Percentiles rank a stretch among this genome's conserved stretches.
These are phyloP conservation scores for Globisporangium middletonii DNA, from an alignment of 352 stramenopile genomes.

Conservation along the genomic window DNA sequence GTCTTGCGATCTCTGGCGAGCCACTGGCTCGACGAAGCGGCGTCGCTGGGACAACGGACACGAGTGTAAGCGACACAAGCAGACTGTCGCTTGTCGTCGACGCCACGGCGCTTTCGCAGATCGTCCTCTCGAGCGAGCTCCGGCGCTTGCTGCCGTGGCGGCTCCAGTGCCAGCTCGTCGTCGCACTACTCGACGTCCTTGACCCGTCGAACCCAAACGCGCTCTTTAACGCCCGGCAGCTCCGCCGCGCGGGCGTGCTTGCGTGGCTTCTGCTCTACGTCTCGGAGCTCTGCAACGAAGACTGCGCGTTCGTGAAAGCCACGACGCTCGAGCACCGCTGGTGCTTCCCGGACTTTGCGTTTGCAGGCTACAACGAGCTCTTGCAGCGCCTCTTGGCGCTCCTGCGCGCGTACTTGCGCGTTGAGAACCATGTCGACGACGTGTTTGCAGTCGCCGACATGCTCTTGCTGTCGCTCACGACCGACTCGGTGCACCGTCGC, in stretches of 20 bases:
- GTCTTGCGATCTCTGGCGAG: constrained; percentile 41
- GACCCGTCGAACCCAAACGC: constrained; percentile 54
- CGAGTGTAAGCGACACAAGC: neutral
- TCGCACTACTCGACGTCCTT: constrained; percentile 38
- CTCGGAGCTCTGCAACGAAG: constrained; percentile 39
- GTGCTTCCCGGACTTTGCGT: constrained; percentile 48
- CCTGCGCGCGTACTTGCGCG: constrained; percentile 34
- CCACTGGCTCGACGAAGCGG: constrained; percentile 14
- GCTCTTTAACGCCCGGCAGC: constrained; percentile 69
- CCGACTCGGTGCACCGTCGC: constrained; percentile 19
- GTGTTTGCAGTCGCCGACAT: constrained; percentile 33
- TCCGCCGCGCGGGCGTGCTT: constrained; percentile 45
- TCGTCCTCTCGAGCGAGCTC: constrained; percentile 48
- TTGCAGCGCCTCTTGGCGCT: constrained; percentile 40
- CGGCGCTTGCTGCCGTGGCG: constrained; percentile 27
- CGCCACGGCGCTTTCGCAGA: constrained; percentile 34
- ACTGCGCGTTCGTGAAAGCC: constrained; percentile 23
- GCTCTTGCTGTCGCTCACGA: constrained; percentile 45
- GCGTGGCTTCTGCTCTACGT: constrained; percentile 56
- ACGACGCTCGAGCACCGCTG: constrained; percentile 29
- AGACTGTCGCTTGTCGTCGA: constrained; percentile 46
- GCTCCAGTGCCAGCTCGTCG: constrained; percentile 50
- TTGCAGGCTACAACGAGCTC: constrained; percentile 33
- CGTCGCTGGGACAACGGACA: neutral
- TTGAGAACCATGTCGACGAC: constrained; percentile 61